Evolutionary conservation across 2,329 filamentous ascomycete species (phyloP).

Genomic region (Ascochyta pisi): DNA sequence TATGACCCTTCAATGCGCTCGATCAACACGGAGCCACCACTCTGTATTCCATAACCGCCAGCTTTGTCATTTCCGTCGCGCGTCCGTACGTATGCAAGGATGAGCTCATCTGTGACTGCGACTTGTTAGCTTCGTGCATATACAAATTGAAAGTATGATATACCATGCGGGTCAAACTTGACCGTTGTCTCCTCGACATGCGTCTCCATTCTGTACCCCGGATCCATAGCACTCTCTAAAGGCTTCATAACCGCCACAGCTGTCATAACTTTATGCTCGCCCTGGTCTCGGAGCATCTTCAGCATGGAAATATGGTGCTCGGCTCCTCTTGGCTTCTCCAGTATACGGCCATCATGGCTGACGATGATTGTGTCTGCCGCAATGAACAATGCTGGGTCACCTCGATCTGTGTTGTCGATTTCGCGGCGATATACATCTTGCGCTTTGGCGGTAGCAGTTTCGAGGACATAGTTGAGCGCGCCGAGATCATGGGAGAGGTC

Average conservation of each 20-base stretch:
- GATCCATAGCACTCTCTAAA: conserved; percentile 77
- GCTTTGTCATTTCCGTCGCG: conserved; percentile 96
- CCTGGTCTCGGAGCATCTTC: conserved; percentile 77
- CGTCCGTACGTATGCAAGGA: conserved; percentile 80
- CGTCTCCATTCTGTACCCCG: conserved; percentile 82
- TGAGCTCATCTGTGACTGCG: conserved; percentile 76
- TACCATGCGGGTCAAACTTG: conserved; percentile 73
- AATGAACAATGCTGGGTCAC: conserved; percentile 84
- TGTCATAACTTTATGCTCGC: conserved; percentile 82
- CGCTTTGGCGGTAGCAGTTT: conserved; percentile 84
- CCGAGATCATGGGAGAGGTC: conserved; percentile 87
- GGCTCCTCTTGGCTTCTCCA: conserved; percentile 89
- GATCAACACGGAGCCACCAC: conserved; percentile 82
- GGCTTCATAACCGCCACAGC: conserved; percentile 85
- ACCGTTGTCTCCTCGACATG: conserved; percentile 91
- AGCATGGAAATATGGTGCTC: conserved; percentile 85
- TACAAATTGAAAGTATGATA: background rate
- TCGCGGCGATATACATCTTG: conserved; percentile 72
- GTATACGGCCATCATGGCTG: conserved; percentile 73
- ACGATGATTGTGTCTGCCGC: conserved; percentile 92
- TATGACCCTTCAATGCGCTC: conserved; percentile 88
- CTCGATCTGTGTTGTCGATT: conserved; percentile 61
- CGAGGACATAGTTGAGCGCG: conserved; percentile 89
- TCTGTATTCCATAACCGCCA: conserved; percentile 93
- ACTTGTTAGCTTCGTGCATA: conserved; percentile 13